Conservation (phyloP, 164 flowering plant genomes). For the Umbilicus rupestris region DNA sequence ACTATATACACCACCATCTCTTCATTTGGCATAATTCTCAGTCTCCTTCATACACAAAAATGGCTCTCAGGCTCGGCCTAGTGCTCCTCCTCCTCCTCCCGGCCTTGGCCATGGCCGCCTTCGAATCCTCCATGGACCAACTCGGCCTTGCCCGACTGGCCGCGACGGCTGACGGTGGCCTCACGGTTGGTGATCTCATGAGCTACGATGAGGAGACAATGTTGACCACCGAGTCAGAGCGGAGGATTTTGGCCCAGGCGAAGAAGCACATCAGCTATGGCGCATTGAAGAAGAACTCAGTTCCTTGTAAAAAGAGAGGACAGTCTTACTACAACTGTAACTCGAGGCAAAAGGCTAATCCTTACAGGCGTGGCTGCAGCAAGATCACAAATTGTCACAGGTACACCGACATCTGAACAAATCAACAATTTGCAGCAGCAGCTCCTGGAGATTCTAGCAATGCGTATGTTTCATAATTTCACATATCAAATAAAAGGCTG, state of each 20-base stretch:
- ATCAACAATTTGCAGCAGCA: not conserved
- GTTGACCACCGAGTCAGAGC: not conserved
- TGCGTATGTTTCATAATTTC: not conserved
- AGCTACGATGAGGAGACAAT: slow-evolving; percentile 5
- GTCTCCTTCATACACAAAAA: not conserved
- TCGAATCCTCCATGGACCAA: not conserved
- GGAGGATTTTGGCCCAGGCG: not conserved
- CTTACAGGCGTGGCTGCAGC: slow-evolving; percentile 10
- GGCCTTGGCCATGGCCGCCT: slow-evolving; percentile 12
- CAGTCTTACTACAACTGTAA: slow-evolving; percentile 7
- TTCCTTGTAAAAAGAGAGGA: slow-evolving; percentile 2
- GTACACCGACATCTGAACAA: not conserved
- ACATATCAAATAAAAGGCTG: not conserved
- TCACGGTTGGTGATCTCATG: not conserved
- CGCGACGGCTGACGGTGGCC: not conserved
- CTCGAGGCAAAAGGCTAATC: not conserved
- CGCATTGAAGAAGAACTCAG: not conserved
- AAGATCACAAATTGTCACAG: slow-evolving; percentile 8
- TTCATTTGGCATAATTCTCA: not conserved
- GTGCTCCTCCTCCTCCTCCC: slow-evolving; percentile 18
- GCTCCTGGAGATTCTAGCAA: not conserved
- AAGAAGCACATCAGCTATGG: not conserved
- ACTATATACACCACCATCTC: not conserved
- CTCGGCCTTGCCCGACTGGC: slow-evolving; percentile 4
- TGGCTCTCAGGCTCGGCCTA: slow-evolving; percentile 10